Base-by-base conservation (phyloP, 345 rosid species). In the Melaleuca quinquenervia region DNA sequence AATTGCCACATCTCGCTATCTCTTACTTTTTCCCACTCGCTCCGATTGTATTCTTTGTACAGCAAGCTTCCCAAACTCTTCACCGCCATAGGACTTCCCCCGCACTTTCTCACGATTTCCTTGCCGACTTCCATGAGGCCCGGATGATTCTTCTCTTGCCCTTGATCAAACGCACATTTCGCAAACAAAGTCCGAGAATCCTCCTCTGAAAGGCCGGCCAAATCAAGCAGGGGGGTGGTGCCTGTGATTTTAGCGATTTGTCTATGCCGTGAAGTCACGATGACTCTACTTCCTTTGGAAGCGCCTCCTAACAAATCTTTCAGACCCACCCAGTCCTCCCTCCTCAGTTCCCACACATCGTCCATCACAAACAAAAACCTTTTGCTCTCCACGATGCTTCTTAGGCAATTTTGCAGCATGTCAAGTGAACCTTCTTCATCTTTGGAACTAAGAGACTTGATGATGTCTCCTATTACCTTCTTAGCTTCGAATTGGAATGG, bases 41-140 rank as follows among this genome's bases (percentile, higher is more conserved):
- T 6, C 51, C 83, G 88, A 21, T 58, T 82, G 1, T 49, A 54
- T 5, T 64, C 80, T 0, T 49, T 22, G 36, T 24, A 83, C 18
- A 91, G 48, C 15, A 86, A 51, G 15, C 87, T 7, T 4, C 87
- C 93, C 18, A 91, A 3, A 4, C 89, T 20, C n/a, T 20, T 88
- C 3, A 90, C 49, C 0, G 88, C 90, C 56, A 87, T 18, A 44
- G 93, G 91, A 86, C 87, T 88, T 21, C 90, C 89, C 2, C 62
- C 82, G 5, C 93, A 91, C 52, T 90, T 91, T 41, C 4, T 84
- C 48, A 90, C 86, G 7, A 91, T 91, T 29, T 89, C 84, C 21
- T 54, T 18, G 11, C 86, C 91, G 7, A 89, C 83, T 54, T 20
- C 12, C 7, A 52, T 53, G 0, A 84, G 76, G 44, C 84, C 18